Conservation (phyloP, 2,329 filamentous ascomycete species). For the Neofusicoccum laricinum region DNA sequence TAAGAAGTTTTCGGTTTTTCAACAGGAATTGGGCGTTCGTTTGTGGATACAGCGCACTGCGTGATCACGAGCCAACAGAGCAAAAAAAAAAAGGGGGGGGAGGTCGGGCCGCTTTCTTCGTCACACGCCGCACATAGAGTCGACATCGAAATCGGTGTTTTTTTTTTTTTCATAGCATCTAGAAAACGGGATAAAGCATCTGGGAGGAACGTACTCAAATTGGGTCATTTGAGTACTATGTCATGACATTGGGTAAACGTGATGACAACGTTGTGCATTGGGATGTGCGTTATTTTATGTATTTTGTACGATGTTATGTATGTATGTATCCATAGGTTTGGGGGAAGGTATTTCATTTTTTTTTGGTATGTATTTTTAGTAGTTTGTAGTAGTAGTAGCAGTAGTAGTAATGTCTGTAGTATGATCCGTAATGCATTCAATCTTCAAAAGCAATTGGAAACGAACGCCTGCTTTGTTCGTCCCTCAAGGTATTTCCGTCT, state of each 20-base stretch:
- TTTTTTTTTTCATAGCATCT: slow-evolving; percentile 4
- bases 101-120: background rate
- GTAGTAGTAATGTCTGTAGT: background rate
- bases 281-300: slow-evolving; percentile 5
- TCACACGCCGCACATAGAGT: background rate
- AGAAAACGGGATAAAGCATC: slow-evolving; percentile 9
- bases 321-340: slow-evolving; percentile 19
- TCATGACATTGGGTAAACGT: background rate
- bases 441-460: background rate
- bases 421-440: slow-evolving; percentile 2
- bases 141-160: slow-evolving; percentile 1
- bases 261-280: background rate
- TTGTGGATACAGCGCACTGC: background rate
- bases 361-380: slow-evolving; percentile 17
- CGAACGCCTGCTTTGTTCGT: background rate
- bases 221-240: slow-evolving; percentile 9
- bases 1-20: background rate
- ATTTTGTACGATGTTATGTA: slow-evolving; percentile 5
- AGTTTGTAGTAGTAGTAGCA: background rate
- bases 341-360: slow-evolving; percentile 37
- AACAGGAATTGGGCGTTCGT: background rate
- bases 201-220: slow-evolving; percentile 10
- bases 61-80: background rate
- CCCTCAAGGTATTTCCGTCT: background rate
- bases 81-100: slow-evolving; percentile 1